Percentiles rank a stretch among this genome's conserved stretches.
These are phyloP conservation scores for Serendipita sp. DNA, from an alignment of 768 basidiomycete species.

Conservation along the genomic window DNA sequence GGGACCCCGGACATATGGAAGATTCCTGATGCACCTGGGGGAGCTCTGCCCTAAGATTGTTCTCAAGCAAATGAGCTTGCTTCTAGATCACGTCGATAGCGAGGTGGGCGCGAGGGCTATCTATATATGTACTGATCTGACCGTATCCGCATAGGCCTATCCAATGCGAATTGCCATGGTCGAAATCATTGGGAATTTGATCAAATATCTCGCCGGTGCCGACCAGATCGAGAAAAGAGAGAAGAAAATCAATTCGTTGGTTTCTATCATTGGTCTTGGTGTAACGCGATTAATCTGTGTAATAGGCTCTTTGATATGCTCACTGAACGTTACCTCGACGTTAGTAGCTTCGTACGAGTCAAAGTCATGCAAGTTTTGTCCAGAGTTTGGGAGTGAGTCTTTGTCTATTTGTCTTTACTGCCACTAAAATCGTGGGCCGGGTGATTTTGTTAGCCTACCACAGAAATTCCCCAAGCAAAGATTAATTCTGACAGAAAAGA, in stretches of 20 bases:
- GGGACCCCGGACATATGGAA: conserved; percentile 68
- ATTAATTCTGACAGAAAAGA: conserved; percentile 53
- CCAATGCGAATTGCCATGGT: conserved; percentile 92
- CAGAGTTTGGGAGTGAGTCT: conserved; percentile 51
- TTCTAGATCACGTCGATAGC: conserved; percentile 76
- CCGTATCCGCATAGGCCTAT: conserved; percentile 45
- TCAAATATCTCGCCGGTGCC: conserved; percentile 56
- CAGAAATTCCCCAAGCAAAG: conserved; percentile 80
- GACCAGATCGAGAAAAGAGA: conserved; percentile 27
- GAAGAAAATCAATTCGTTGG: conserved; percentile 28
- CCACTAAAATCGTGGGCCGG: not conserved
- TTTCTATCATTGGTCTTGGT: conserved; percentile 46
- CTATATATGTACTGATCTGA: not conserved
- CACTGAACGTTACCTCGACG: conserved; percentile 72
- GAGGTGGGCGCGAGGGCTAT: conserved; percentile 40
- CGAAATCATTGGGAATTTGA: conserved; percentile 74
- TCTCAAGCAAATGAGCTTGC: conserved; percentile 74
- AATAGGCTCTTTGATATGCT: conserved; percentile 61
- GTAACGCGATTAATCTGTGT: too few species aligned
- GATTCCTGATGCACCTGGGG: conserved; percentile 64
- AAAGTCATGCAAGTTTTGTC: conserved; percentile 69
- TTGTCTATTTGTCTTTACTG: not conserved
- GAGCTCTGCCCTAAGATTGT: conserved; percentile 68
- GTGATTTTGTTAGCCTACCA: conserved; percentile 25
- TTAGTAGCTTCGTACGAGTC: conserved; percentile 77